Evolutionary conservation across 768 basidiomycete species (phyloP), one percentile per base, ranked within the genome.

Genomic region (Scleroderma bovista): DNA sequence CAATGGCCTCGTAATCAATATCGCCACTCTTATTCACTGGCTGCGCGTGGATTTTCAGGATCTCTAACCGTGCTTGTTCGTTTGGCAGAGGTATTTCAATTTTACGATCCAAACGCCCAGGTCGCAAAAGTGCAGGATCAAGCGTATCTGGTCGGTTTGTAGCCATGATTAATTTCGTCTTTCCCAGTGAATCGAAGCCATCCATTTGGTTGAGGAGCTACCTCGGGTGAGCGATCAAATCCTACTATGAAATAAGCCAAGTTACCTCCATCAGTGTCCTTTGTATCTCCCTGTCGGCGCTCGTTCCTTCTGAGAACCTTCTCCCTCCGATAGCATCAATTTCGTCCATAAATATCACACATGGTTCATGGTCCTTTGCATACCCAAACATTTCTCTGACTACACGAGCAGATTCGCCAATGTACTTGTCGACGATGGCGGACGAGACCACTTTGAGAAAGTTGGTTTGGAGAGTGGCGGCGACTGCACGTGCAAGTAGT

Each of bases 331-430:
- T 99, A 26, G 96, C 96, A 67, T 99, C 96, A 60, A 93, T 93
- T 69, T 93, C 90, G 63, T 93, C 94, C 93, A 97, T 96, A 74
- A 96, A 96, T 59, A 96, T 96, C 50, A 96, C 92, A 65, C 93
- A 98, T 40, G 96, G 96, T 68, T 98, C 96, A 64, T 99, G 94
- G 67, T 99, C 95, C 53, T 76, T 79, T 12, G 96, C 96, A 68
- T 97, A 99, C 22, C 91, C 93, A 62, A 99, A 99, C 96, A 99
- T 98, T 69, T 99, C 96, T 57, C 96, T 80, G 22, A 99, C 86
- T 9, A 98, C 82, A 46, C 96, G 81, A 17, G 96, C 96, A 51
- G 89, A 93, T 73, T 98, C 96, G 59, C 96, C 96, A 43, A 99
- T 98, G 65, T 98, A 99, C 70, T 98, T 93, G 75, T 93, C 86